phyloP scores from a whole-genome alignment of 805 yeast genomes.

The Starmera dryadoides region DNA sequence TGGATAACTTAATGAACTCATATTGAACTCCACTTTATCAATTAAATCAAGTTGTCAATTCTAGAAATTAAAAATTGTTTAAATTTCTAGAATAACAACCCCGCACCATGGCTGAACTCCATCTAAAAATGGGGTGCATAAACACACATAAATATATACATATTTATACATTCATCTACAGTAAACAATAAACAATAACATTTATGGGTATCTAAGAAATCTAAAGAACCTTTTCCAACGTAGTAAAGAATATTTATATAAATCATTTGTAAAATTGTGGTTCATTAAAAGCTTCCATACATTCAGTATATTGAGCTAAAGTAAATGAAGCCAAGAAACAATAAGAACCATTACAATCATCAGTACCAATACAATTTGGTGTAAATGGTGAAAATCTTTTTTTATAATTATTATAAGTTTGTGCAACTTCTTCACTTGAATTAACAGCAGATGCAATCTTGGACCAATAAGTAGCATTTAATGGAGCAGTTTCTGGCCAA shows the following conservation, averaged over 20 bases:
- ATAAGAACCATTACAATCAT: neutral
- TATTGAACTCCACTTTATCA: neutral
- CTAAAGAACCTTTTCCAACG: no score
- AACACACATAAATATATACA: no score
- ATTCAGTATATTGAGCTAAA: neutral
- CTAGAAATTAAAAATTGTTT: neutral
- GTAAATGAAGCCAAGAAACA: neutral
- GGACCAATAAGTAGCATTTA: slow-evolving; percentile 62
- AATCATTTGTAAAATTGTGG: no score
- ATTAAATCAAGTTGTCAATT: neutral
- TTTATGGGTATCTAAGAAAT: no score
- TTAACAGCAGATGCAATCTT: slow-evolving; percentile 32
- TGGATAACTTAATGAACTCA: slow-evolving; percentile 23
- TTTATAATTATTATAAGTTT: slow-evolving; percentile 38
- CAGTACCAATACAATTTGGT: slow-evolving; percentile 35
- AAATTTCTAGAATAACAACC: no score
- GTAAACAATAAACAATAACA: no score
- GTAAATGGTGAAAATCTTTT: slow-evolving; percentile 50
- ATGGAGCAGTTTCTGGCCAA: slow-evolving; percentile 55
- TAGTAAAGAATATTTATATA: no score
- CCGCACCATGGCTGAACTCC: no score
- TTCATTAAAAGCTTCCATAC: no score
- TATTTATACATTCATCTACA: no score
- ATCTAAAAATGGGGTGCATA: no score
- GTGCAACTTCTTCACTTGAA: slow-evolving; percentile 36